Base-by-base conservation (phyloP, 2,329 filamentous ascomycete genomes). In the Pseudodiploospora longispora region DNA sequence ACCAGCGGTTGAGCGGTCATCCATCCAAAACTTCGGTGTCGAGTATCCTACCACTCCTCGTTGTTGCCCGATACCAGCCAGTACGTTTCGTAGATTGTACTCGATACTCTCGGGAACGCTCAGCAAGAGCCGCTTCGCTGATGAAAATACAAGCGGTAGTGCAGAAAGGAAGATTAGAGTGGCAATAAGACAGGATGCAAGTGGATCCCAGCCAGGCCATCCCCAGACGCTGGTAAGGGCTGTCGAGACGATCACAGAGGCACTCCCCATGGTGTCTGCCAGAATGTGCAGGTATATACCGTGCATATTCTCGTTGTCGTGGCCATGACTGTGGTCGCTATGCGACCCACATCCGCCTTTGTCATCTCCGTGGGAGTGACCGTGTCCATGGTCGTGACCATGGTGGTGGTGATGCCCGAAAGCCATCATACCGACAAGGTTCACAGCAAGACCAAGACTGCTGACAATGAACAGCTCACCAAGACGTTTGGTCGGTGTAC, bases 231-330 rank as follows among this genome's bases (percentile, higher is more conserved):
- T 84, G 0, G 94, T 95, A 27, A 97, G 72, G 1, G 87, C 70
- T 0, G 93, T 98, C 6, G 89, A 96, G 31, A 89, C 80, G 49
- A 98, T 95, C 39, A 98, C 93, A 1, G 93, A 93, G 1, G 90
- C 85, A 43, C 90, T 96, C 28, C 93, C 93, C 30, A 97, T 80
- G 0, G 93, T 95, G 61, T 98, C 93, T 5, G 93, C 93, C 29
- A 97, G 74, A 41, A 98, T 87, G 59, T 98, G 93, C 19, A 98
- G 72, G 64, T 95, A 98, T 52, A 98, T 97, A 9, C 93, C 93
- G 55, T 93, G 69, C 90, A 98, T 96, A 60, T 98, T 98, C 57
- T 98, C 93, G 62, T 95, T 95, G 49, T 88, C 85, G 57, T 90
- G 85, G n/a, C 57, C 52, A 46, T 60, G 67, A 52, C 27, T 50